Evolutionary conservation across 192 early-diverging fungal species (phyloP).

Genomic region (Geranomyces michiganensis): DNA sequence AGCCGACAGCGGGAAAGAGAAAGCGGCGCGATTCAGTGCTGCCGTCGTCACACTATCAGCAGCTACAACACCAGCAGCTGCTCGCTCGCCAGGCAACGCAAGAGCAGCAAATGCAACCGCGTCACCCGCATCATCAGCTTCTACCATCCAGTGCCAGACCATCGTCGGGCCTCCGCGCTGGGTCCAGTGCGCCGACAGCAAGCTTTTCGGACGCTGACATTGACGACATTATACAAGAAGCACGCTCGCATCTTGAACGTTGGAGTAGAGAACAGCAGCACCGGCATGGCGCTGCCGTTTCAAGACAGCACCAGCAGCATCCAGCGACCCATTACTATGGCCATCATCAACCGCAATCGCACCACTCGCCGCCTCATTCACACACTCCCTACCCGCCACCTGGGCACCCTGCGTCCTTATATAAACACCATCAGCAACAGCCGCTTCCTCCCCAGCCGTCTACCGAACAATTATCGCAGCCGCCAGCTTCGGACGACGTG

Average conservation of each 20-base stretch:
- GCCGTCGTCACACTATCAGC: background rate
- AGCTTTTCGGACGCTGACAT: constrained; percentile 1
- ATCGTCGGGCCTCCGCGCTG: background rate
- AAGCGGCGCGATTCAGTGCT: background rate
- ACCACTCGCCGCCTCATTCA: background rate
- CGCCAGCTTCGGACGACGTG: too few relatives aligned
- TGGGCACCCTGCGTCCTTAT: background rate
- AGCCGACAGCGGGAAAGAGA: background rate
- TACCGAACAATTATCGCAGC: background rate
- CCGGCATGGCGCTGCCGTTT: background rate
- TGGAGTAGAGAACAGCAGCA: background rate
- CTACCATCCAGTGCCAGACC: too few relatives aligned
- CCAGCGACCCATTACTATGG: background rate
- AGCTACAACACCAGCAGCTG: background rate
- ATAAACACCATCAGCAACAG: background rate
- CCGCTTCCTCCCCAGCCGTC: constrained; percentile 8
- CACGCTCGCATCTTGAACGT: background rate
- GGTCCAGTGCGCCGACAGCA: background rate
- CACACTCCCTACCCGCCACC: background rate
- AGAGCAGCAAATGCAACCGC: background rate
- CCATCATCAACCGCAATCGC: background rate
- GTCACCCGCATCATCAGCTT: too few relatives aligned
- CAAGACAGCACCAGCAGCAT: background rate
- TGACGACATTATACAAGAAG: constrained; percentile 12
- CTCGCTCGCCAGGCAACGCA: background rate